A percentile compares a stretch with the other conserved stretches of the same genome.
These are phyloP conservation scores for Voacanga thouarsii DNA, from an alignment of 257 asterid genomes.

Conservation along the genomic window DNA sequence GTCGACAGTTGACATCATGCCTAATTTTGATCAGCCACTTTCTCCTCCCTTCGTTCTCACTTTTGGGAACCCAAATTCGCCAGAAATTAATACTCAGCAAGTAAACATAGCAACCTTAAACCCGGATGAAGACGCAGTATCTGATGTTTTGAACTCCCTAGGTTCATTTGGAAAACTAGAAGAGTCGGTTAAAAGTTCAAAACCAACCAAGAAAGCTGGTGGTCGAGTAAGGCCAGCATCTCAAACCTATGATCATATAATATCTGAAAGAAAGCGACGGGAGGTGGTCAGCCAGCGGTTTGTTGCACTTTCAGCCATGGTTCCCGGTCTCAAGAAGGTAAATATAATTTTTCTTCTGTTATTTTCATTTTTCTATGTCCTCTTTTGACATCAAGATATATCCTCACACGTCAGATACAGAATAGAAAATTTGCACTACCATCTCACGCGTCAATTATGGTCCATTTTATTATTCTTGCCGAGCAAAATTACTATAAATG, in stretches of 20 bases:
- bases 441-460: not conserved
- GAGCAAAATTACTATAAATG: not conserved
- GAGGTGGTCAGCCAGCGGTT: constrained; percentile 39
- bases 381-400: no score
- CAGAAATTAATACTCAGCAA: constrained; percentile 5
- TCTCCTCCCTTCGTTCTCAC: constrained; percentile 17
- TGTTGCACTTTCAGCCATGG: constrained; percentile 34
- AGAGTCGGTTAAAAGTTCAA: not conserved
- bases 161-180: constrained; percentile 3
- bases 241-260: constrained; percentile 41
- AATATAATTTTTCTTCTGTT: no score
- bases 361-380: not conserved
- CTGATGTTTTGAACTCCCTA: constrained; percentile 11
- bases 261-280: constrained; percentile 45
- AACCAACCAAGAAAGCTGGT: constrained; percentile 15
- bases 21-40: not conserved
- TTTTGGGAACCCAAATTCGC: constrained; percentile 12
- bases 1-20: not conserved
- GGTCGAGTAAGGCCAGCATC: constrained; percentile 38
- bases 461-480: not conserved
- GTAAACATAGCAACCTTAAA: not conserved
- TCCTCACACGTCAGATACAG: not conserved
- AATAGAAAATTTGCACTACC: no score
- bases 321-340: constrained; percentile 54
- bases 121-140: constrained; percentile 11